These are phyloP conservation scores for Pholiota conissans DNA, from an alignment of 768 basidiomycete genomes.

Conservation along the genomic window DNA sequence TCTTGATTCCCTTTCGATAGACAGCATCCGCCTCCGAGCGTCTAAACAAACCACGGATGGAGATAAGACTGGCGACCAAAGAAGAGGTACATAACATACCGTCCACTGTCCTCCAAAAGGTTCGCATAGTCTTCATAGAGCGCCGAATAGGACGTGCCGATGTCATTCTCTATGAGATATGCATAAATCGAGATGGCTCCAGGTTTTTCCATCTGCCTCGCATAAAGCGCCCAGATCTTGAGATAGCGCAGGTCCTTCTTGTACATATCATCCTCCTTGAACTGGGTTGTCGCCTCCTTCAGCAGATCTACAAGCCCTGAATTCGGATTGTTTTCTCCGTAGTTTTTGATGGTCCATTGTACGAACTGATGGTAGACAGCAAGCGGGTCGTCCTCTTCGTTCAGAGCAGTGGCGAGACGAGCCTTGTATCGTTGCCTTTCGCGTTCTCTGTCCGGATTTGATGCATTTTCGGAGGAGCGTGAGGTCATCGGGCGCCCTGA, in stretches of 20 bases:
- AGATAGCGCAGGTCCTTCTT: constrained; percentile 88
- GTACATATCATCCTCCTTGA: constrained; percentile 82
- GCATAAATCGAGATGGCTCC: constrained; percentile 71
- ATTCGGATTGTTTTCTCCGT: constrained; percentile 62
- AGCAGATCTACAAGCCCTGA: constrained; percentile 82
- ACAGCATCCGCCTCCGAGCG: constrained; percentile 76
- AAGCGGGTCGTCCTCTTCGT: constrained; percentile 84
- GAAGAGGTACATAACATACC: constrained; percentile 42
- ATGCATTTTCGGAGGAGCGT: constrained; percentile 14
- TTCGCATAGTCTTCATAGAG: constrained; percentile 92
- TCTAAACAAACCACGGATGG: constrained; percentile 45
- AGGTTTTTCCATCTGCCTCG: constrained; percentile 73
- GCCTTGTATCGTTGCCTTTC: constrained; percentile 37
- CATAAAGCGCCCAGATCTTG: constrained; percentile 89
- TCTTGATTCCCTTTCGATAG: constrained; percentile 80
- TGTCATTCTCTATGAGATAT: constrained; percentile 68
- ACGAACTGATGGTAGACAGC: constrained; percentile 85
- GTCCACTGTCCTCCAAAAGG: constrained; percentile 71
- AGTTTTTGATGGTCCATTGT: constrained; percentile 84
- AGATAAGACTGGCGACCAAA: background rate
- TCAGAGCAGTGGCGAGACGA: constrained; percentile 50
- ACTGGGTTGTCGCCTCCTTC: constrained; percentile 79
- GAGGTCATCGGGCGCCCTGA: constrained; percentile 18
- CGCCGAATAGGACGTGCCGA: constrained; percentile 74
- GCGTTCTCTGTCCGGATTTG: constrained; percentile 26